Evolutionary conservation across 164 flowering plant genomes (phyloP), one percentile per base, ranked within the genome.

Genomic region (Liquidambar formosana): DNA sequence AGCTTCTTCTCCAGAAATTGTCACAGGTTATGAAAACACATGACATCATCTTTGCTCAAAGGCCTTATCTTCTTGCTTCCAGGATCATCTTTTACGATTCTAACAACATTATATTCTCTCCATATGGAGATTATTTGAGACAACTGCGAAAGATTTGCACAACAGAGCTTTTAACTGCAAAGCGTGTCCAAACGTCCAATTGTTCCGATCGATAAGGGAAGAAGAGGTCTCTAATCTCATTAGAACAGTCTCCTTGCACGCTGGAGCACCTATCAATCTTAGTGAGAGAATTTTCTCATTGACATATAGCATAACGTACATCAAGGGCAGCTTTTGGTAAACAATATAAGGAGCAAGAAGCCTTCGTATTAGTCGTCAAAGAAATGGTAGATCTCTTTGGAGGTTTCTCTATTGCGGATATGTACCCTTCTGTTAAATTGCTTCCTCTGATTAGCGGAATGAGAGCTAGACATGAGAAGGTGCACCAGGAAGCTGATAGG

Each of bases 101-200:
- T 18, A 54, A 5, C 73, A 61, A 0, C 53, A 52, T 41, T 61
- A n/a, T n/a, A n/a, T n/a, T n/a, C n/a, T n/a, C n/a, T n/a, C n/a
- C n/a, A n/a, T n/a, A n/a, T n/a, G n/a, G 73, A 13, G 61, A 52
- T 12, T 70, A 70, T 61, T 70, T 66, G 67, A 70, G 73, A 27
- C 67, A 70, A 22, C 33, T 70, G 3, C 23, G 64, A 10, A 68
- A 48, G 21, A 68, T 68, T 5, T 69, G 72, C 64, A 27, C 46
- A 0, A n/a, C 52, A 38, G 73, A 71, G 68, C 67, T 71, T 9
- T 22, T 71, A 18, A 63, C 59, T 46, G 1, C 44, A 8, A 63
- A 56, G 27, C 52, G 63, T 8, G 63, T 71, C 10, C 53, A n/a
- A n/a, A n/a, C n/a, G n/a, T n/a, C n/a, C n/a, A 15, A 25, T 51